Evolutionary conservation across 2,329 filamentous ascomycete genomes (phyloP), one percentile per base, ranked within the genome.

Genomic region (Diaporthe amygdali): DNA sequence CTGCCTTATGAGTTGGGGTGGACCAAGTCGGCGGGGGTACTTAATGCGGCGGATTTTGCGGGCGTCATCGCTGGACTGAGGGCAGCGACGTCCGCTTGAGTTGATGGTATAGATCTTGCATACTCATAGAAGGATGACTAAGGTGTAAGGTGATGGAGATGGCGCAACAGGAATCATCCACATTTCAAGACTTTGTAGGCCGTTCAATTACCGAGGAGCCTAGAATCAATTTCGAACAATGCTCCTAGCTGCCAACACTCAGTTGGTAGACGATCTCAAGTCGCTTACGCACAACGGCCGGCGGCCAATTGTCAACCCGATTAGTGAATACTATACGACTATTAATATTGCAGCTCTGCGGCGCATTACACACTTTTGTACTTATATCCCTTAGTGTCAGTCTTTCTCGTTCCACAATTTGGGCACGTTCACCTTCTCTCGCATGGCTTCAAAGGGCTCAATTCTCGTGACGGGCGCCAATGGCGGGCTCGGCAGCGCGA

Each of bases 401-500:
- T n/a, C n/a, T n/a, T n/a, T n/a, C n/a, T n/a, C n/a, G n/a, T n/a
- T n/a, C n/a, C n/a, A n/a, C n/a, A n/a, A n/a, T n/a, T n/a, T n/a
- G n/a, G n/a, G n/a, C n/a, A n/a, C n/a, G n/a, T n/a, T n/a, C n/a
- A n/a, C n/a, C n/a, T n/a, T n/a, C n/a, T n/a, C n/a, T n/a, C n/a
- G n/a, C 10, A 55, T 55, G 52, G n/a, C 52, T 5, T 7, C 12
- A 27, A 41, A 27, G 17, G 54, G 54, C n/a, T 59, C 54, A 22
- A 59, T 59, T 27, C 54, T 59, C 34, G 32, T 63, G 27, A 84
- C 82, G 17, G 82, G 81, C 9, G 75, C 80, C 55, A 84, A 83
- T 67, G 82, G 82, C 46, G 81, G 81, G 27, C 78, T 84, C 39
- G 81, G 81, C 17, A 78, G 79, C 12, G 77, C 79, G 27, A 80